Evolutionary conservation across 2,329 filamentous ascomycete genomes (phyloP).

Genomic region (Ceratocystiopsis sp.): DNA sequence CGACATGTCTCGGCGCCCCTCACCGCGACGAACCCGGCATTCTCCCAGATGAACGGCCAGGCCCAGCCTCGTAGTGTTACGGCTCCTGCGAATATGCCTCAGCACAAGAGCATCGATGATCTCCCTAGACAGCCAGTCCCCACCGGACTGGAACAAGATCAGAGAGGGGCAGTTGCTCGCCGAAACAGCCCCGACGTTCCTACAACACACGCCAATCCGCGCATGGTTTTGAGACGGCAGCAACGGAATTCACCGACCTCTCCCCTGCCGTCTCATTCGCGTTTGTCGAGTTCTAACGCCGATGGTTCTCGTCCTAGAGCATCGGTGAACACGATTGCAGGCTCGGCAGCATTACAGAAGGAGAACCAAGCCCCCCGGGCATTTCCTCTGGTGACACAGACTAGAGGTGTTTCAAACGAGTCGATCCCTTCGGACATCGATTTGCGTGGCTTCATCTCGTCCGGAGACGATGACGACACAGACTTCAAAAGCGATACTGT

Average conservation of each 20-base stretch:
- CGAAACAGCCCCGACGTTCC: conserved; percentile 1
- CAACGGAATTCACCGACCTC: conserved; percentile 15
- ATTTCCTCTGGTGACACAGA: conserved; percentile 22
- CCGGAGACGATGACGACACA: conserved; percentile 57
- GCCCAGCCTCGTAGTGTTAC: conserved; percentile 21
- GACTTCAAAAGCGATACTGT: conserved; percentile 63
- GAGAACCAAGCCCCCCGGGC: conserved; percentile 6
- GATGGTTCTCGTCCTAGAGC: conserved; percentile 31
- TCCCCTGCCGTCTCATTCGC: conserved; percentile 36
- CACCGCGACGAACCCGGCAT: conserved; percentile 8
- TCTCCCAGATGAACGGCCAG: conserved; percentile 1
- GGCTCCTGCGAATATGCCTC: conserved; percentile 21
- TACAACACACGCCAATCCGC: too few relatives aligned
- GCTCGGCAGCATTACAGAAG: neutral
- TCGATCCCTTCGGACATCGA: conserved; percentile 55
- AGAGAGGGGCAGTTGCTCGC: neutral
- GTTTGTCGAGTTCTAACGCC: conserved; percentile 36
- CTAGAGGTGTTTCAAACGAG: conserved; percentile 24
- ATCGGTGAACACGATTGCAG: conserved; percentile 19
- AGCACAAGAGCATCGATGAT: conserved; percentile 14
- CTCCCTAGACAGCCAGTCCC: conserved; percentile 7
- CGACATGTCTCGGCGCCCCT: conserved; percentile 36
- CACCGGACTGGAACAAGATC: neutral
- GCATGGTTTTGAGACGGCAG: too few relatives aligned
- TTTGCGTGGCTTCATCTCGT: conserved; percentile 41